Conservation (phyloP, 2,329 filamentous ascomycete species). For the Colletotrichum shisoi region DNA sequence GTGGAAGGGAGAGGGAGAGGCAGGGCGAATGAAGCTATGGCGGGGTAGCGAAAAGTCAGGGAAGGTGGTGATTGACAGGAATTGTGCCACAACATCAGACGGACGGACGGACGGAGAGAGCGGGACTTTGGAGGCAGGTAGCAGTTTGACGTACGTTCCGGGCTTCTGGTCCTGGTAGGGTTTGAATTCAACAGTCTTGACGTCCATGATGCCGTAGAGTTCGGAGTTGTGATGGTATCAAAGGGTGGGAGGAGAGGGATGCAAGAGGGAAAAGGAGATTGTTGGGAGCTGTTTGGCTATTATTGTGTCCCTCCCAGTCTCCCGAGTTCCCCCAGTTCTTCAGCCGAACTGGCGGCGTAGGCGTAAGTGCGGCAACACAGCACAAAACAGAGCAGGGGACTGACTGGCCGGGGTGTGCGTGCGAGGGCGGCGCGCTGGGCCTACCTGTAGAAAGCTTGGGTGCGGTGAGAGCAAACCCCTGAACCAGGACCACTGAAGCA, state of each 20-base stretch:
- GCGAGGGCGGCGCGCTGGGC: constrained; percentile 8
- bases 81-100: constrained; percentile 44
- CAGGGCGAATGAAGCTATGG: constrained; percentile 20
- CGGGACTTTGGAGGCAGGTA: constrained; percentile 38
- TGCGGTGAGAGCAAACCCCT: constrained; percentile 11
- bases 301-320: not conserved
- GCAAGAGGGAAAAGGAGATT: constrained; percentile 33
- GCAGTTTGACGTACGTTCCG: constrained; percentile 80
- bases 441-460: constrained; percentile 23
- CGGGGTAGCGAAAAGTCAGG: constrained; percentile 28
- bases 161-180: constrained; percentile 97
- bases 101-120: constrained; percentile 33
- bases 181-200: constrained; percentile 80
- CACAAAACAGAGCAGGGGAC: not conserved
- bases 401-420: constrained; percentile 4
- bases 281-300: constrained; percentile 36
- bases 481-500: constrained; percentile 7
- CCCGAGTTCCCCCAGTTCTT: not conserved
- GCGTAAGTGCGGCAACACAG: constrained; percentile 2
- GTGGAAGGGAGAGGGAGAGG: not conserved
- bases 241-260: constrained; percentile 13
- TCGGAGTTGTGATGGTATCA: constrained; percentile 31
- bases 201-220: constrained; percentile 64
- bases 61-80: constrained; percentile 41
- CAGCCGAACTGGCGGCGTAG: not conserved